A percentile compares a stretch with the other conserved stretches of the same genome.
Conservation (phyloP, 768 basidiomycete genomes). For the Wakefieldia striispora region DNA sequence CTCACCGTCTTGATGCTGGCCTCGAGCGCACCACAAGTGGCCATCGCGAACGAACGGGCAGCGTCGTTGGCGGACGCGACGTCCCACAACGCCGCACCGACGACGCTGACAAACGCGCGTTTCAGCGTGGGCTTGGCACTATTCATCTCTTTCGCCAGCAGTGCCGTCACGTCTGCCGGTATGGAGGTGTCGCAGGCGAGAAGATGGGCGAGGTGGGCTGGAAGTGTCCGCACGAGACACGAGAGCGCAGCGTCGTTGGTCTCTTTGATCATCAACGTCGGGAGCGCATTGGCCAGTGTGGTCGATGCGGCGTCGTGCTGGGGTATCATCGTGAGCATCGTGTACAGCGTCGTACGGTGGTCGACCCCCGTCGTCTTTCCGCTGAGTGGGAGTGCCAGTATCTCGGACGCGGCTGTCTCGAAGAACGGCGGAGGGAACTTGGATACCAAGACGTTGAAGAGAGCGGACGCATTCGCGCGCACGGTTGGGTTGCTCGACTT, state of each 20-base stretch:
- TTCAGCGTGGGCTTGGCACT: slow-evolving; percentile 59
- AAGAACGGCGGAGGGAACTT: slow-evolving; percentile 38
- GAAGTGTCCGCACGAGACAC: slow-evolving; percentile 53
- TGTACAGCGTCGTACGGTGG: slow-evolving; percentile 78
- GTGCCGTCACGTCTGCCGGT: slow-evolving; percentile 40
- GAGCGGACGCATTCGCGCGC: slow-evolving; percentile 50
- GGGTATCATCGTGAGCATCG: slow-evolving; percentile 61
- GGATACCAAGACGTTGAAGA: slow-evolving; percentile 52
- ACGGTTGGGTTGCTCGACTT: slow-evolving; percentile 71
- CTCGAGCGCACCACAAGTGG: slow-evolving; percentile 63
- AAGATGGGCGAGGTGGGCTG: slow-evolving; percentile 55
- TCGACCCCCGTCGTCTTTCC: slow-evolving; percentile 89
- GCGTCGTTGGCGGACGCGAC: slow-evolving; percentile 36
- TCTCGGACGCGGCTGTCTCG: slow-evolving; percentile 54
- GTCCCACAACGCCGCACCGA: slow-evolving; percentile 60
- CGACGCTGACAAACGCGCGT: slow-evolving; percentile 59
- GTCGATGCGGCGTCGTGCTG: slow-evolving; percentile 51
- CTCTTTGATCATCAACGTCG: slow-evolving; percentile 65
- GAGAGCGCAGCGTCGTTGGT: slow-evolving; percentile 64
- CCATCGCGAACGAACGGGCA: slow-evolving; percentile 50
- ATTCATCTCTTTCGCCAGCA: slow-evolving; percentile 71
- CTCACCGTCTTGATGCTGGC: slow-evolving; percentile 63
- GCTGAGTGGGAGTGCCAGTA: slow-evolving; percentile 70
- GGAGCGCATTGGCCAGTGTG: slow-evolving; percentile 38
- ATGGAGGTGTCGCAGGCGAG: slow-evolving; percentile 44